Conservation (phyloP, 805 yeast genomes). For the Brettanomyces sp. region DNA sequence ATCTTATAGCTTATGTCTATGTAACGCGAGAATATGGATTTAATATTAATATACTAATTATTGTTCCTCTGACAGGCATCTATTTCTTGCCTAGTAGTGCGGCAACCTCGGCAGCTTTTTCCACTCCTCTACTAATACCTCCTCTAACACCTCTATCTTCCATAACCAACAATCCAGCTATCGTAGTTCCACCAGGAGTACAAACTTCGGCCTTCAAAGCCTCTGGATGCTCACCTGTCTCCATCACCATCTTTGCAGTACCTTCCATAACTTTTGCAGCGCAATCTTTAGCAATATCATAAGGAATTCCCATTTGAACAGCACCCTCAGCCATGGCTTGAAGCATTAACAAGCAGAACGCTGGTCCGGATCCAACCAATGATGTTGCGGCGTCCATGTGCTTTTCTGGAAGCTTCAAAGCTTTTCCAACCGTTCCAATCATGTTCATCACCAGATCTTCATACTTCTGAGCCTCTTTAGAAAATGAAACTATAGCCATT, state of each 20-base stretch:
- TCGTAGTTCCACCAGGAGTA: slow-evolving; percentile 97
- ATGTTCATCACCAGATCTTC: slow-evolving; percentile 43
- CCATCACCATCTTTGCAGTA: slow-evolving; percentile 80
- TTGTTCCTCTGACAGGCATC: not conserved
- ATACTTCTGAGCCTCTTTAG: slow-evolving; percentile 36
- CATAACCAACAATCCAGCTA: slow-evolving; percentile 86
- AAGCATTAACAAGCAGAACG: slow-evolving; percentile 80
- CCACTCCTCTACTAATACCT: slow-evolving; percentile 80
- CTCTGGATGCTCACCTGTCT: slow-evolving; percentile 81
- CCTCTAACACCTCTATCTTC: slow-evolving; percentile 87
- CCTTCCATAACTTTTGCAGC: slow-evolving; percentile 95
- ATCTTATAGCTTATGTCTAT: not conserved
- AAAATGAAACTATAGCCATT: slow-evolving; percentile 84
- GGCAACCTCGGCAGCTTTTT: slow-evolving; percentile 85
- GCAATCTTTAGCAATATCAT: slow-evolving; percentile 68
- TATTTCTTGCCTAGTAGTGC: slow-evolving; percentile 43
- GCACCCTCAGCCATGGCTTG: slow-evolving; percentile 94
- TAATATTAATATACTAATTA: slow-evolving; percentile 1
- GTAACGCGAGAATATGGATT: not conserved
- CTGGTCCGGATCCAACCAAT: slow-evolving; percentile 94
- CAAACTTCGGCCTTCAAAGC: slow-evolving; percentile 80
- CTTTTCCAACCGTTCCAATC: slow-evolving; percentile 58
- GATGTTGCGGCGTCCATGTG: slow-evolving; percentile 97
- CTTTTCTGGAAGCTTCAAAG: slow-evolving; percentile 68
- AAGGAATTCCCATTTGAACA: slow-evolving; percentile 87